Base-by-base conservation (phyloP, 768 basidiomycete genomes). In the Pleurotus giganteus region DNA sequence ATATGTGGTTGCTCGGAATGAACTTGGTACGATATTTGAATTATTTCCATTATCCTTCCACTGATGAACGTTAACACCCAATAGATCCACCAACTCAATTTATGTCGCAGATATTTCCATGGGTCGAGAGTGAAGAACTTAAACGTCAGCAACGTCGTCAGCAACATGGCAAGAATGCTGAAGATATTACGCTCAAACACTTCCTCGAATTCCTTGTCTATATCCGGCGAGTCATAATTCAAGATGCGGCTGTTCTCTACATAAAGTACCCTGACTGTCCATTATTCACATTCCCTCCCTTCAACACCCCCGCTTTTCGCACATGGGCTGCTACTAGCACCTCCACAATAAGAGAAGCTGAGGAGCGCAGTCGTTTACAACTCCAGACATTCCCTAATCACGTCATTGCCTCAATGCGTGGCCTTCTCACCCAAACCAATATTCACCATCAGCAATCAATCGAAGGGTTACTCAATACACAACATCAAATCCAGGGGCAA, bases 221-320 rank as follows among this genome's bases (percentile, higher is more conserved):
- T 55, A 51, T 73, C 0, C 63, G 59, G 5, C 47, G 24, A 1
- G 60, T 74, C 17, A 56, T 74, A 1, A 60, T 74, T 6, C 70
- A 74, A 62, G 72, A 74, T 52, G 55, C 60, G 1, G 71, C 71
- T 2, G 45, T 72, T 15, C 58, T 74, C 0, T 71, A 50, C 29
- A 19, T 31, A 0, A 26, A 46, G 0, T 27, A 68, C 47, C 67
- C 69, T 0, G n/a, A 60, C 4, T 41, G 53, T 9, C 26, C 58
- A 0, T 37, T 73, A 3, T 73, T 68, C 47, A 47, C 59, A 1
- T 67, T 49, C 31, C 19, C 60, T 0, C 69, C 66, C 0, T 71
- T 73, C 55, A 62, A 66, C 51, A 63, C 64, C 0, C 31, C 23
- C 0, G 4, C 21, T 1, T 71, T 71, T 42, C 57, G 50, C 9